phyloP scores from a whole-genome alignment of 768 basidiomycete species.

The Termitomyces sp. region DNA sequence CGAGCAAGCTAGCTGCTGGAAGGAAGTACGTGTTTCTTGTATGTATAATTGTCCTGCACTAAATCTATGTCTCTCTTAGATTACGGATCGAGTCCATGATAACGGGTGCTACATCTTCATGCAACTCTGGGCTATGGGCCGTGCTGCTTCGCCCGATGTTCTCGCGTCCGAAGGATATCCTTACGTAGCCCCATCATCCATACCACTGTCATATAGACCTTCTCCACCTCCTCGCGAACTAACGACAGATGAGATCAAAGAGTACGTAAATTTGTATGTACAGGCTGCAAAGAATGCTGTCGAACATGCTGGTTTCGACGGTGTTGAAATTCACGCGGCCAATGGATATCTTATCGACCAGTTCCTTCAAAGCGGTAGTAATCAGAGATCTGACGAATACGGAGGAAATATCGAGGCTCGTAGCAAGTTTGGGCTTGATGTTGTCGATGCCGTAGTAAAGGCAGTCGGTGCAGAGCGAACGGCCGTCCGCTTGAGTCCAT shows the following conservation, averaged over 20 bases:
- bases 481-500: constrained; percentile 54
- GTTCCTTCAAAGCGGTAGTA: constrained; percentile 53
- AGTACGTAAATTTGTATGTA: constrained; percentile 44
- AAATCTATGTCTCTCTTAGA: not conserved
- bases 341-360: constrained; percentile 52
- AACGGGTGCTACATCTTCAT: constrained; percentile 40
- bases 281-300: constrained; percentile 52
- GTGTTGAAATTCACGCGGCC: constrained; percentile 42
- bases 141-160: constrained; percentile 25
- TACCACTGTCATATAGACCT: constrained; percentile 20
- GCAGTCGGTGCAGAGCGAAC: constrained; percentile 50
- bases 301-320: constrained; percentile 60
- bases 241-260: constrained; percentile 40
- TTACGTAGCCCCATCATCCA: constrained; percentile 22
- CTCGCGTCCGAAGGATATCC: constrained; percentile 27
- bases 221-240: constrained; percentile 32
- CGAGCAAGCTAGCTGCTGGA: constrained; percentile 17
- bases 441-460: constrained; percentile 42
- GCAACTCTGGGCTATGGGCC: constrained; percentile 56
- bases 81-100: constrained; percentile 42
- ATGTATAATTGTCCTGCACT: not conserved
- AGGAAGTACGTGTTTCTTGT: not conserved
- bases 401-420: constrained; percentile 64
- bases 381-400: constrained; percentile 57
- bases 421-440: constrained; percentile 47